A percentile compares a stretch with the other conserved stretches of the same genome.
Evolutionary conservation across 1,284 basidiomycete genomes (phyloP).

Genomic region (Cryptococcus amylolentus): DNA sequence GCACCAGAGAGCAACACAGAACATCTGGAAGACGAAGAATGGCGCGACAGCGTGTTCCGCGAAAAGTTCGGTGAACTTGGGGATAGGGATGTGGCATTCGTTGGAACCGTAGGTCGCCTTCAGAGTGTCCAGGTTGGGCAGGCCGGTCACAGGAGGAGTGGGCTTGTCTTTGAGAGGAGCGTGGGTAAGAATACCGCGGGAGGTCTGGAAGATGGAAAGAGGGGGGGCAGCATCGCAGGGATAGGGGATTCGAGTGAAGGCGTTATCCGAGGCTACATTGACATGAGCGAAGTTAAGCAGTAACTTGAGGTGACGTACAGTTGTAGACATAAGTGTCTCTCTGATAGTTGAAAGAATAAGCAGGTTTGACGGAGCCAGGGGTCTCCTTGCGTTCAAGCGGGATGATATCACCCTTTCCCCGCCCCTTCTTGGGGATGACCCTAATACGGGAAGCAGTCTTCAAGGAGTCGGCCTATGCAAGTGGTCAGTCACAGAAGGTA

Average conservation of each 20-base stretch:
- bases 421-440: conserved; percentile 78
- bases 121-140: conserved; percentile 52
- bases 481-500: background rate
- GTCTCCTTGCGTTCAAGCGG: conserved; percentile 61
- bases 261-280: conserved; percentile 53
- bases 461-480: conserved; percentile 60
- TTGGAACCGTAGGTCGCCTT: conserved; percentile 74
- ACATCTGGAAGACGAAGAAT: conserved; percentile 94
- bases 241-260: conserved; percentile 83
- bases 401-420: conserved; percentile 89
- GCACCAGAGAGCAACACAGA: conserved; percentile 93
- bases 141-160: background rate
- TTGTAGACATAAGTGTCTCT: conserved; percentile 86
- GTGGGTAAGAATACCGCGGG: conserved; percentile 53
- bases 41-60: conserved; percentile 88
- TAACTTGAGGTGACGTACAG: conserved; percentile 24
- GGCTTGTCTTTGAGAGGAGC: conserved; percentile 40
- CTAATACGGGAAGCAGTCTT: conserved; percentile 75
- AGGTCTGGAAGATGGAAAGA: conserved; percentile 64
- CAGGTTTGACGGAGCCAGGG: conserved; percentile 54
- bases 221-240: conserved; percentile 73
- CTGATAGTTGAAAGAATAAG: conserved; percentile 91
- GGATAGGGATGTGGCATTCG: conserved; percentile 92
- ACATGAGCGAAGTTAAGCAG: background rate
- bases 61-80: conserved; percentile 83